Evolutionary conservation across 2,329 filamentous ascomycete species (phyloP), one percentile per base, ranked within the genome.

Genomic region (Colletotrichum kahawae): DNA sequence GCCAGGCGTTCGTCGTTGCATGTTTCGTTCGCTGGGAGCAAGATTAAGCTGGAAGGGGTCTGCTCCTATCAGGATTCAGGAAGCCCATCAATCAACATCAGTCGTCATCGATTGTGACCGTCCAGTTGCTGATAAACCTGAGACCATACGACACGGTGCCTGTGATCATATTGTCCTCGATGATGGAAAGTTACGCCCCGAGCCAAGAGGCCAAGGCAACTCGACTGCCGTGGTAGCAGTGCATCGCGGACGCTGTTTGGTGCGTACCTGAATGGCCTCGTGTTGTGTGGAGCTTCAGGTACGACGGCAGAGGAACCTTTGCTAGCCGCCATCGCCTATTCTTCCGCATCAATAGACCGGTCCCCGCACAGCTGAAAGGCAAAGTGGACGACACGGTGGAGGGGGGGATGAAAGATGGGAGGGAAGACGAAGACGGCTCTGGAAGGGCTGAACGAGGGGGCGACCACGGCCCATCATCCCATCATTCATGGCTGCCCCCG

Each of bases 251-350:
- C 59, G 27, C 27, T 27, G 38, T 63, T 69, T 57, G 70, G 71
- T n/a, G 65, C 54, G 72, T 75, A 43, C 72, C 69, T 75, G 72
- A 67, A 63, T 63, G 38, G 21, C 29, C 63, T 72, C 56, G 72
- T 67, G 63, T 67, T 43, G n/a, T 64, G 69, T 72, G 72, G 73
- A 72, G 54, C 71, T 36, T 31, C 21, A 24, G 62, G 56, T 57
- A 63, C 68, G 13, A 72, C 68, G 63, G 68, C 68, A 54, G 9
- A 72, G 73, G 73, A 51, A 64, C 73, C 72, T 75, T 75, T 75
- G 73, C 33, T 67, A 75, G 73, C 63, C 29, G 64, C 27, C 51
- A 31, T 67, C 72, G 69, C 63, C 56, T 72, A 63, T 57, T 64
- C 33, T 14, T 51, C 24, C 27, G 29, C 56, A 38, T 69, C 33